Evolutionary conservation across 2,329 filamentous ascomycete genomes (phyloP).

Genomic region (Clonostachys solani): DNA sequence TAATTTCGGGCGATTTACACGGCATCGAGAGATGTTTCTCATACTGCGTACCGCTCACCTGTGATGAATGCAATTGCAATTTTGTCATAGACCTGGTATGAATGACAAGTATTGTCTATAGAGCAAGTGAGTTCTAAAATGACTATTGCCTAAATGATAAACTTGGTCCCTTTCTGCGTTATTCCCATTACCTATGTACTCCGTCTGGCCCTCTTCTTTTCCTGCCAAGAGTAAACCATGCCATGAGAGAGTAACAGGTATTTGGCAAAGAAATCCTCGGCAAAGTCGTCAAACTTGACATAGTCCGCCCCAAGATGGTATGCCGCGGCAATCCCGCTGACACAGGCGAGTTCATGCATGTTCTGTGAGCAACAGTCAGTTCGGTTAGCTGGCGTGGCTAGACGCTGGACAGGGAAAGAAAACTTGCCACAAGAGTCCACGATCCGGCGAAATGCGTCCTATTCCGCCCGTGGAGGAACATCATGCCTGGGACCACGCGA

Average conservation of each 20-base stretch:
- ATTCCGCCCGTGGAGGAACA: constrained; percentile 64
- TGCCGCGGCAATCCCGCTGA: constrained; percentile 67
- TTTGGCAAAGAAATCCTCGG: constrained; percentile 40
- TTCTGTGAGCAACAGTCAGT: constrained; percentile 32
- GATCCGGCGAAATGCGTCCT: constrained; percentile 59
- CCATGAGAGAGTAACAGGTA: constrained; percentile 41
- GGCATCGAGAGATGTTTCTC: too few species aligned
- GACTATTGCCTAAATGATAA: too few species aligned
- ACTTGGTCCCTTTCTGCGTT: too few species aligned
- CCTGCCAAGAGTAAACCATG: constrained; percentile 26
- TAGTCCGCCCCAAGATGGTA: constrained; percentile 65
- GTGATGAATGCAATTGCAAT: too few species aligned
- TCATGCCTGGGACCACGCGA: constrained; percentile 65
- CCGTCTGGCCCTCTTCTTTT: constrained; percentile 16
- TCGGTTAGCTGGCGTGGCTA: not conserved
- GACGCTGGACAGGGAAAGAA: not conserved
- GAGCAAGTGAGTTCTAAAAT: too few species aligned
- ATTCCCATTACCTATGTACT: not conserved
- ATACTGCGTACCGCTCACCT: too few species aligned
- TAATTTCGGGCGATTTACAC: too few species aligned
- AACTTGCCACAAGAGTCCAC: constrained; percentile 63
- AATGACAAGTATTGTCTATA: too few species aligned
- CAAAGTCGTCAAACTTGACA: constrained; percentile 51
- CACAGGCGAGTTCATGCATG: constrained; percentile 66
- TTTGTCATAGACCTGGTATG: too few species aligned